Evolutionary conservation across 805 yeast genomes (phyloP), one percentile per base, ranked within the genome.

Genomic region (Maudiozyma barnettii): DNA sequence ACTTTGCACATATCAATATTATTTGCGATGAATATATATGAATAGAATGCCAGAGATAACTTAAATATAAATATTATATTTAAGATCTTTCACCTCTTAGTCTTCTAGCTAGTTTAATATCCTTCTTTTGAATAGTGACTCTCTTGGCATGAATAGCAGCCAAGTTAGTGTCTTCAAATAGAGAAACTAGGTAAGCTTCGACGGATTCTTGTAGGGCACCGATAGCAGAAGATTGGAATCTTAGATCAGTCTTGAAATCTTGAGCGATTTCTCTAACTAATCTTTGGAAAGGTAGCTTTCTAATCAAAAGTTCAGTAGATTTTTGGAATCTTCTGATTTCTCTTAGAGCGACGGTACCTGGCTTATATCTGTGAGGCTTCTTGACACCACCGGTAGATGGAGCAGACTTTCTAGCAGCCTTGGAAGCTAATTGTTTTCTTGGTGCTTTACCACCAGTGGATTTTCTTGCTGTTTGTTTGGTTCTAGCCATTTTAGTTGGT

Each of bases 121-220:
- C 99, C 76, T 90, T 90, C 87, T 89, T 91, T 79, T 88, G 96
- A 66, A 91, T 88, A 56, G 99, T 91, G 61, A 91, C 98, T 76
- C 99, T 84, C 82, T 93, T 91, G 65, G 98, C 99, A 74, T 91
- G 99, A 60, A 89, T 87, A 56, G 98, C 97, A 76, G 97, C 93
- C 76, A 91, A 79, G 78, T 90, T 91, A 57, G 98, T 93, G 72
- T 93, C 98, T 77, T 91, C 98, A 61, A 91, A 93, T 65, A 91
- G 74, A 51, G 96, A 87, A 47, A 91, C 96, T 63, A 93, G 77
- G 79, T 89, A 93, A 65, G 97, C 97, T 78, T 91, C 99, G 54
- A 91, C 96, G 54, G 98, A 90, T 75, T 93, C 99, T 73, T 91
- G 99, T 63, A 91, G 77, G 59, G 99, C 99, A 74, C 95, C 90